These are phyloP conservation scores for Epichloe brachyelytri DNA, from an alignment of 2,329 filamentous ascomycete species.

Conservation along the genomic window DNA sequence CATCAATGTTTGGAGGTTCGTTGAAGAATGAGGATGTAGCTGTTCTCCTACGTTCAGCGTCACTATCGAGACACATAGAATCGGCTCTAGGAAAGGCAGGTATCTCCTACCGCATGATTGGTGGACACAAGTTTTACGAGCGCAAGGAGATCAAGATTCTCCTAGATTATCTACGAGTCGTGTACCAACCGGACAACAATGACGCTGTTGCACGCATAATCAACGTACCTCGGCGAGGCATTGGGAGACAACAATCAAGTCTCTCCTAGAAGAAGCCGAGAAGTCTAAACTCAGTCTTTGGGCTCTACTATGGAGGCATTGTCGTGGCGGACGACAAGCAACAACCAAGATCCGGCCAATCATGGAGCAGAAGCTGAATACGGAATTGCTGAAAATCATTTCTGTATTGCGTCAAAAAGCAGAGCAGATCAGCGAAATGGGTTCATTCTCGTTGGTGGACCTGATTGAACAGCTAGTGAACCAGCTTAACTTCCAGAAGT, in stretches of 20 bases:
- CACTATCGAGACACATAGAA: conserved; percentile 77
- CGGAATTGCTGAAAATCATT: conserved; percentile 34
- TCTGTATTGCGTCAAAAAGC: conserved; percentile 18
- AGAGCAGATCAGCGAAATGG: conserved; percentile 14
- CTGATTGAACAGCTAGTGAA: conserved; percentile 42
- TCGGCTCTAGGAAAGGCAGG: conserved; percentile 66
- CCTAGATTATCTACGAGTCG: conserved; percentile 76
- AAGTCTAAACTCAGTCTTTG: conserved; percentile 57
- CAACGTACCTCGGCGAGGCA: conserved; percentile 68
- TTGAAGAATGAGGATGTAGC: conserved; percentile 68
- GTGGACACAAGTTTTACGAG: conserved; percentile 82
- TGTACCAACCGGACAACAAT: conserved; percentile 75
- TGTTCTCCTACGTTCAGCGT: conserved; percentile 73
- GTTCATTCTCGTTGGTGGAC: conserved; percentile 27
- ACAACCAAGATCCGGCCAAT: conserved; percentile 36
- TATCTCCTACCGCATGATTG: conserved; percentile 85
- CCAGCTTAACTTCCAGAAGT: conserved; percentile 60
- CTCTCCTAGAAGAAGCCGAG: conserved; percentile 66
- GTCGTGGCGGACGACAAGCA: conserved; percentile 33
- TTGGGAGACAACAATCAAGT: conserved; percentile 71
- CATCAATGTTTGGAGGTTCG: conserved; percentile 59
- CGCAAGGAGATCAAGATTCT: conserved; percentile 77
- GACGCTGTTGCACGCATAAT: conserved; percentile 75
- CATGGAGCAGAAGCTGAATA: conserved; percentile 40
- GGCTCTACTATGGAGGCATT: conserved; percentile 51